phyloP scores from a whole-genome alignment of 2,329 filamentous ascomycete genomes.

The Sclerotinia spermophila region DNA sequence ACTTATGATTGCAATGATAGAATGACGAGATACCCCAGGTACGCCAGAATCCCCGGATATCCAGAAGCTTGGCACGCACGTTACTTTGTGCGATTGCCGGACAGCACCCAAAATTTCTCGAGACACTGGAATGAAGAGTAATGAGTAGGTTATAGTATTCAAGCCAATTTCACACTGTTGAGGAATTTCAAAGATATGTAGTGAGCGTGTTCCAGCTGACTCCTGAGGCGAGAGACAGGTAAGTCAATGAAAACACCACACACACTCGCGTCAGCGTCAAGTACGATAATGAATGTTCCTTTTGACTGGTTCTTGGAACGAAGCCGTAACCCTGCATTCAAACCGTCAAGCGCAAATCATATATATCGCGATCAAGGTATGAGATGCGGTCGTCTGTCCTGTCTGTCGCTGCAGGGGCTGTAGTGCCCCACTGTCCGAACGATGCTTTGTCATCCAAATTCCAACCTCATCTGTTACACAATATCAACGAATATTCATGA shows the following conservation, averaged over 20 bases:
- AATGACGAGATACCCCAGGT: background rate
- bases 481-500: background rate
- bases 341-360: too few relatives aligned
- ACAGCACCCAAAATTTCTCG: background rate
- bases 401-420: background rate
- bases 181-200: background rate
- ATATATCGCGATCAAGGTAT: background rate
- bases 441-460: conserved; percentile 9
- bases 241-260: background rate
- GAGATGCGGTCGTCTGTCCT: background rate
- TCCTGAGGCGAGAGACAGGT: background rate
- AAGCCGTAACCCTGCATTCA: background rate
- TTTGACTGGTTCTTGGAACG: too few relatives aligned
- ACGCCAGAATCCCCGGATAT: background rate
- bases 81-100: background rate
- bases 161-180: background rate
- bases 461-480: conserved; percentile 2
- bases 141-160: fast-evolving
- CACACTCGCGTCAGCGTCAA: background rate
- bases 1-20: background rate
- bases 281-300: background rate
- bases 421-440: background rate
- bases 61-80: background rate
- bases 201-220: too few relatives aligned
- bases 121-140: background rate